A percentile compares a stretch with the other conserved stretches of the same genome.
Evolutionary conservation across 2,329 filamentous ascomycete species (phyloP).

Genomic region (Calonectria honghensis): DNA sequence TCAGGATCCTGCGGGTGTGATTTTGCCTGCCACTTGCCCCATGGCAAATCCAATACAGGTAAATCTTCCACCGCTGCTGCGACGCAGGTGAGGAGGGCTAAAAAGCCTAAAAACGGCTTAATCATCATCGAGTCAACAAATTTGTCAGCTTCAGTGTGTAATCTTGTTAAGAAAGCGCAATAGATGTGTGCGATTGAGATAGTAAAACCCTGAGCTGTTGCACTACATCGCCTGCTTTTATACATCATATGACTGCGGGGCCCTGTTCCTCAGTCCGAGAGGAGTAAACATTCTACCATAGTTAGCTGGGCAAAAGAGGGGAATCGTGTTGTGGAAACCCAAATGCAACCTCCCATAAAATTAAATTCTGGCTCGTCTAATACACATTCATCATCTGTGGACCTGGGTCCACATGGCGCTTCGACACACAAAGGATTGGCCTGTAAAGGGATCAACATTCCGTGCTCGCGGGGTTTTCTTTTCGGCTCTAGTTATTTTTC

Average conservation of each 20-base stretch:
- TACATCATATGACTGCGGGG: background rate
- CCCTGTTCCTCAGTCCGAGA: background rate
- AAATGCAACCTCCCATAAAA: background rate
- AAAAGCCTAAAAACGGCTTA: background rate
- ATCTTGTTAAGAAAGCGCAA: no score
- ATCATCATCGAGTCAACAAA: background rate
- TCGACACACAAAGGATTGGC: background rate
- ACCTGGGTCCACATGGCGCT: background rate
- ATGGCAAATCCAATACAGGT: conserved; percentile 15
- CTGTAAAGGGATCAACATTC: background rate
- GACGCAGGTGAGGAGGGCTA: background rate
- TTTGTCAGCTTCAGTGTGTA: background rate
- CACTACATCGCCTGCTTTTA: background rate
- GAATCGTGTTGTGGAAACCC: background rate
- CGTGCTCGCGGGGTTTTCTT: background rate
- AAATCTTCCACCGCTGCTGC: background rate
- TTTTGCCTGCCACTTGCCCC: conserved; percentile 27
- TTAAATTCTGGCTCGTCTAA: background rate
- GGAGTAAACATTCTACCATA: background rate
- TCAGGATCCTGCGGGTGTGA: background rate
- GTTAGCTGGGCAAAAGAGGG: background rate
- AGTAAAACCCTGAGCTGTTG: accelerated
- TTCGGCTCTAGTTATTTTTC: background rate
- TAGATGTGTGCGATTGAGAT: background rate
- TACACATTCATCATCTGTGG: background rate